Conservation (phyloP, 2,329 filamentous ascomycete species). For the Dryadomyces quercus-mongolicae region DNA sequence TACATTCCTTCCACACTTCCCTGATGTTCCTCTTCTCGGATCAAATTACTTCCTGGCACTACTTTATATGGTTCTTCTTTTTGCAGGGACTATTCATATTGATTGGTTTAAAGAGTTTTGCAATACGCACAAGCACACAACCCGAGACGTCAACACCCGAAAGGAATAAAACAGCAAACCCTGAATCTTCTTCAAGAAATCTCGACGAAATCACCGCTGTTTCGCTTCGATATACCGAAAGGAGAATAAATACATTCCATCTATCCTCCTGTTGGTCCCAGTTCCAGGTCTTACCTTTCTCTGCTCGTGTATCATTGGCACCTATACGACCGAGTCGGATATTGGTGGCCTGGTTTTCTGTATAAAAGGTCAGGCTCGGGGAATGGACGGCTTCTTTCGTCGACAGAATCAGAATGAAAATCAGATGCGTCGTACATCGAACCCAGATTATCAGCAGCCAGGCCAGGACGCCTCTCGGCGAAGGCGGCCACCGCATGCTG, state of each 20-base stretch:
- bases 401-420: slow-evolving; percentile 65
- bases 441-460: slow-evolving; percentile 34
- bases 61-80: too few relatives aligned
- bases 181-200: background rate
- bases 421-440: slow-evolving; percentile 49
- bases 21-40: too few relatives aligned
- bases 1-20: too few relatives aligned
- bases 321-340: too few relatives aligned
- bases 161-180: background rate
- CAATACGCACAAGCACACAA: too few relatives aligned
- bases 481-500: slow-evolving; percentile 27
- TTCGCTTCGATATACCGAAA: background rate
- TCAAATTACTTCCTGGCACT: too few relatives aligned
- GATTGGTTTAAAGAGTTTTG: too few relatives aligned
- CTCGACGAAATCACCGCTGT: background rate
- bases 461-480: slow-evolving; percentile 37
- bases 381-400: slow-evolving; percentile 67
- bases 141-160: too few relatives aligned
- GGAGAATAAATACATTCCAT: background rate
- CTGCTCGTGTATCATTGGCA: too few relatives aligned
- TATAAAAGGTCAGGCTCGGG: background rate
- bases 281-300: too few relatives aligned
- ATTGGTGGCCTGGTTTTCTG: background rate
- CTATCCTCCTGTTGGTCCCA: background rate
- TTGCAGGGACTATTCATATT: too few relatives aligned